Evolutionary conservation across 495 filamentous ascomycete genomes (phyloP), one percentile per base, ranked within the genome.

Genomic region (Tuber microsphaerosporum): DNA sequence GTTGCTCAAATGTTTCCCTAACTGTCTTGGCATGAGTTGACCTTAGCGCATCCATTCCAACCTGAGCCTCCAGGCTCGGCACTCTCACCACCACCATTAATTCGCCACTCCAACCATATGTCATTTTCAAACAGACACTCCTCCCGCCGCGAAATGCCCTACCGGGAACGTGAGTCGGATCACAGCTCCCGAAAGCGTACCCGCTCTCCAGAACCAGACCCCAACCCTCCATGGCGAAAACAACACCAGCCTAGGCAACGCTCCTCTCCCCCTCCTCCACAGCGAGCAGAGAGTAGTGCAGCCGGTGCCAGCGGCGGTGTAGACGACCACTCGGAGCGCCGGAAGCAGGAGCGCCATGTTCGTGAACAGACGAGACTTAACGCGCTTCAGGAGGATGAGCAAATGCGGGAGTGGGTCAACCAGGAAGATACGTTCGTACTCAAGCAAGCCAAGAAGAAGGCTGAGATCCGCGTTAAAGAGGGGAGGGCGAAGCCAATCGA

Each of bases 391-490:
- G 90, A 91, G 81, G 92, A 93, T 73, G 90, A 94, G 82, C 92
- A 93, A 78, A 92, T 89, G 79, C 87, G 90, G 56, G 87, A 90
- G 80, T 99, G 96, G 88, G 91, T 99, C 37, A 91, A 94, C 72
- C 92, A 95, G 82, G 95, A 99, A 84, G 95, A 98, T 85, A 89
- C 91, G 73, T 99, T 99, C 81, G 95, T 99, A 34, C 86, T 99
- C 77, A 94, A 94, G 83, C 95, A 99, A 83, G 91, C 95, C 41
- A 98, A 97, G 86, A 98, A 96, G 86, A 98, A 97, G 86, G 94
- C 95, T 51, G 92, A 93, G 80, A 97, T 99, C 74, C 90, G 95
- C 9, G 94, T 98, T n/a, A 92, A 94, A 77, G 94, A 96, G 84
- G 92, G 91, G 20, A 90, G 95, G 75, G 94, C 94, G 71, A 94